Base-by-base conservation (phyloP, 495 filamentous ascomycete genomes). In the Podospora didyma region DNA sequence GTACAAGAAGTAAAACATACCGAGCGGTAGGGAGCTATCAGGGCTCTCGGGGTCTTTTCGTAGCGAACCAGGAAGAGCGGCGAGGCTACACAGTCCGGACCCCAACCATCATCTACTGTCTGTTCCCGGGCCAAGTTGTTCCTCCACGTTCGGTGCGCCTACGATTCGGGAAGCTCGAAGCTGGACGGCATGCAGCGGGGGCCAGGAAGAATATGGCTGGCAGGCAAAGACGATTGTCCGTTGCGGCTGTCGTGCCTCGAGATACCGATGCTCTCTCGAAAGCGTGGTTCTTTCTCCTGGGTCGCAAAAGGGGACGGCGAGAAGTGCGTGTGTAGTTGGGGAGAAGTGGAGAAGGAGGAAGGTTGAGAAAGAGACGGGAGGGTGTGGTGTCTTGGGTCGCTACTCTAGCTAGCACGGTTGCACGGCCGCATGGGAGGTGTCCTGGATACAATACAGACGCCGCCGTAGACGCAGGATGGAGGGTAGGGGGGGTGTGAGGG, bases 91-190 rank as follows among this genome's bases (percentile, higher is more conserved):
- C 75, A 70, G 63, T 71, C 72, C 64, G 67, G 67, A 59, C 64
- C 69, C 69, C 71, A 70, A 71, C 69, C 75, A 76, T 79, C 68
- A 71, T 68, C 62, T 59, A 68, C 73, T 76, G 73, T 69, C 66
- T 62, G 67, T 66, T 72, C 68, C 74, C 71, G 71, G 70, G 63
- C 66, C 56, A 59, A 61, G 67, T 64, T 54, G 61, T 69, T 64
- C 67, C 65, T 73, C 71, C 63, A 65, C 65, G 64, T 70, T 69
- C 65, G 65, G 63, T 67, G 58, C 62, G 58, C 69, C 70, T 62
- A 51, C 53, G 54, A 57, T 53, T 60, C 58, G 59, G 59, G 7
- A 42, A 66, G 57, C 61, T 52, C 60, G 53, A 56, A 62, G 59
- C 49, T 57, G 46, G 37, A 37, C 52, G 53, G 62, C 66, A 69